Conservation (phyloP, 208 protist genomes). For the Trypanosoma platydactyli region DNA sequence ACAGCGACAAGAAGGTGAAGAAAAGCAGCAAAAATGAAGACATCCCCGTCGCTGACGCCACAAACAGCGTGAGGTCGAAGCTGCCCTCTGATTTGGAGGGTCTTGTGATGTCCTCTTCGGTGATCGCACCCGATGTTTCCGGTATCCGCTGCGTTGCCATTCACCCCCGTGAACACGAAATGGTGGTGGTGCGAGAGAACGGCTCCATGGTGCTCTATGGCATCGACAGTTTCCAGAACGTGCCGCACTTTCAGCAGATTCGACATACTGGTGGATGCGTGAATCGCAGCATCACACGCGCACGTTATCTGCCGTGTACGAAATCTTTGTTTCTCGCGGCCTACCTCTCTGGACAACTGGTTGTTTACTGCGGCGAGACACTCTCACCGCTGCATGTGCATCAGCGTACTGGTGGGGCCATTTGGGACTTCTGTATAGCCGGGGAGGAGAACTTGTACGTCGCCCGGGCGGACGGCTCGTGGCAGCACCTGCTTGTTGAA, state of each 20-base stretch:
- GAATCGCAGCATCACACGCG: constrained; percentile 67
- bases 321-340: constrained; percentile 51
- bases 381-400: constrained; percentile 72
- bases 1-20: background rate
- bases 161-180: constrained; percentile 42
- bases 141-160: constrained; percentile 77
- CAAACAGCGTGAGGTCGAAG: constrained; percentile 4
- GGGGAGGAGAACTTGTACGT: constrained; percentile 26
- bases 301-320: constrained; percentile 41
- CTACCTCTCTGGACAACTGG: constrained; percentile 81
- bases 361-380: constrained; percentile 69
- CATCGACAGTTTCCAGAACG: constrained; percentile 71
- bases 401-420: constrained; percentile 78
- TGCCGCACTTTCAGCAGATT: constrained; percentile 73
- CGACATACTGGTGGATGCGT: constrained; percentile 73
- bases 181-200: constrained; percentile 83
- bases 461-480: constrained; percentile 47
- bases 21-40: background rate
- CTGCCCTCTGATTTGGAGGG: constrained; percentile 29
- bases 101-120: constrained; percentile 55
- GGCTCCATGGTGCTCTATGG: constrained; percentile 71
- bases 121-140: constrained; percentile 83
- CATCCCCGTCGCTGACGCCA: background rate
- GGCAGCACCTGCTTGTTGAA: constrained; percentile 48
- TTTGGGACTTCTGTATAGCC: constrained; percentile 70